These are phyloP conservation scores for Vigna nakashimae DNA, from an alignment of 306 rosid species.

Conservation along the genomic window DNA sequence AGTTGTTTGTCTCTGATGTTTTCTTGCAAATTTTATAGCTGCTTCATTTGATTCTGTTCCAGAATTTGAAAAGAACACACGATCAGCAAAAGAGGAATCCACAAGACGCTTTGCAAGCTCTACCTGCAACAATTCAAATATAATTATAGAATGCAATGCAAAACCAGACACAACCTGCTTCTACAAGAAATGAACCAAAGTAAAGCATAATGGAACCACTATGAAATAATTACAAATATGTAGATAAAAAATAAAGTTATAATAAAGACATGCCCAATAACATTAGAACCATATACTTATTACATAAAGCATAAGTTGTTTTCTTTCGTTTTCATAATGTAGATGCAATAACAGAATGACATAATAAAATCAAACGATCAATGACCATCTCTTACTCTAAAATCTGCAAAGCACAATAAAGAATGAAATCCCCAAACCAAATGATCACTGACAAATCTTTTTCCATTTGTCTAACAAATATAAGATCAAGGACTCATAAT, in stretches of 20 bases:
- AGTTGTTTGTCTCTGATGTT: constrained; percentile 69
- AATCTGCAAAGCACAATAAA: constrained; percentile 3
- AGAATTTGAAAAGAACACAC: constrained; percentile 84
- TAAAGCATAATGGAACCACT: constrained; percentile 14
- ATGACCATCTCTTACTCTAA: not conserved
- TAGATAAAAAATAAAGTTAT: not conserved
- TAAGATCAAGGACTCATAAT: not conserved
- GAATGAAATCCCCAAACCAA: constrained; percentile 2
- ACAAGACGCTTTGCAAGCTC: constrained; percentile 87
- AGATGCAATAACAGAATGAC: constrained; percentile 1
- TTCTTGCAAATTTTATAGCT: constrained; percentile 90
- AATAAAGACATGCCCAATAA: constrained; percentile 3
- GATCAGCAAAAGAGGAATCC: constrained; percentile 80
- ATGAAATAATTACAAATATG: not conserved
- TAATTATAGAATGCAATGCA: constrained; percentile 16
- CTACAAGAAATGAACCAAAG: constrained; percentile 14
- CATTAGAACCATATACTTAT: not conserved
- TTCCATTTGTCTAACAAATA: not conserved
- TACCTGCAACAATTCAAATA: constrained; percentile 60
- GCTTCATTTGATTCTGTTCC: constrained; percentile 99
- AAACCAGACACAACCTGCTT: not conserved
- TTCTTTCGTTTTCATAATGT: constrained; percentile 5
- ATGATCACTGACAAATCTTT: too few relatives aligned
- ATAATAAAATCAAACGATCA: constrained; percentile 23
- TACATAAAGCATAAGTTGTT: not conserved